Base-by-base conservation (phyloP, 1,284 basidiomycete species). In the Inonotus obliquus region DNA sequence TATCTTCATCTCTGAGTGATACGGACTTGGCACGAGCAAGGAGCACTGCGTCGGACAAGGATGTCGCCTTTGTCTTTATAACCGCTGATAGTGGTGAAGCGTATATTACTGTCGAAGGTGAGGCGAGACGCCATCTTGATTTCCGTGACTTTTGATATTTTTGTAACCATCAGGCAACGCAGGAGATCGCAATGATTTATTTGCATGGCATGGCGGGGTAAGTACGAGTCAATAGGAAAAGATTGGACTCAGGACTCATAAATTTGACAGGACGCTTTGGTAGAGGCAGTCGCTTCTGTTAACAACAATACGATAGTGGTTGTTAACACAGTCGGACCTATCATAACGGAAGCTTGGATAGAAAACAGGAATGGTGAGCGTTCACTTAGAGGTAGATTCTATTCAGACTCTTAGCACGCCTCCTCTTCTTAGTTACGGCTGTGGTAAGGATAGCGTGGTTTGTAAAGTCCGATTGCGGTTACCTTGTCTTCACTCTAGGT, bases 281-380 rank as follows among this genome's bases (percentile, higher is more conserved):
- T 86, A 11, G 69, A 76, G 35, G 72, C 74, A 53, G 83, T 84
- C 13, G 82, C 84, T 1, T 72, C 74, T 38, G 74, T 74, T 17
- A 85, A 83, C 67, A 75, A 80, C 61, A 87, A 89, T 70, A 91
- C 88, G 0, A 79, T 92, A 38, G 90, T 92, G 25, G 82, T 92
- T 4, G 80, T 91, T 9, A 86, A 92, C 69, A 81, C 81, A n/a
- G 87, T 88, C 54, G 88, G 88, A 0, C 82, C 87, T 0, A 81
- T 90, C 29, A 76, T 80, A 29, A 77, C 89, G 68, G 87, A 90
- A 69, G 68, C 77, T 9, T 90, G 87, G 87, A 84, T 89, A 53
- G 79, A 85, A 21, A 73, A 85, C 65, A 73, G 75, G 3, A 86
- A 86, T 67, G 77, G 79, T 87, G 64, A 75, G 82, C 85, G 19